phyloP scores from a whole-genome alignment of 2,329 filamentous ascomycete genomes.

The Colletotrichum cuscutae region DNA sequence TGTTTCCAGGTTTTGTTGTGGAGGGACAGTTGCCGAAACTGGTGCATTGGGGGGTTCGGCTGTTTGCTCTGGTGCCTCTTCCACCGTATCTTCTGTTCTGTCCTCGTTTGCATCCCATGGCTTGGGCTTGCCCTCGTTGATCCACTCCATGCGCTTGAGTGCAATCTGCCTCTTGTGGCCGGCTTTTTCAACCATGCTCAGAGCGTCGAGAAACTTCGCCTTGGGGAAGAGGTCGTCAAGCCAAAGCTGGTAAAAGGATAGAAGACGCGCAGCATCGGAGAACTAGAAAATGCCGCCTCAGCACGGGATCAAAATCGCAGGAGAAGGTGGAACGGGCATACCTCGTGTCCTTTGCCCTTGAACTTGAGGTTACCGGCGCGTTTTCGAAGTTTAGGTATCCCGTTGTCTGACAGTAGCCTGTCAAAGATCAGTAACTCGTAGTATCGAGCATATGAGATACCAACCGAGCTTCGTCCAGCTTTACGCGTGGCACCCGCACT shows the following conservation, averaged over 20 bases:
- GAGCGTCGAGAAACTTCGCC: conserved; percentile 90
- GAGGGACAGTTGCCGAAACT: conserved; percentile 47
- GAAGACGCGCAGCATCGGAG: conserved; percentile 81
- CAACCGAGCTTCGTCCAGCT: conserved; percentile 85
- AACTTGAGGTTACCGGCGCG: conserved; percentile 79
- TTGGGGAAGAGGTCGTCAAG: conserved; percentile 96
- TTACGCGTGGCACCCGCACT: conserved; percentile 76
- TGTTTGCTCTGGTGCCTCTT: conserved; percentile 40
- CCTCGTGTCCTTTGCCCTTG: conserved; percentile 95
- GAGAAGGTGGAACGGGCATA: conserved; percentile 46
- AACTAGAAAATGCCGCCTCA: conserved; percentile 64
- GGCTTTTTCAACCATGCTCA: conserved; percentile 91
- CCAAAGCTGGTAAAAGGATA: conserved; percentile 96
- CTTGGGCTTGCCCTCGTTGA: conserved; percentile 77
- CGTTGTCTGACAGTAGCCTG: conserved; percentile 83
- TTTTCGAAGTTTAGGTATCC: conserved; percentile 83
- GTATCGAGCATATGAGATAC: conserved; percentile 2
- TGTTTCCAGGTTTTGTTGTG: conserved; percentile 46
- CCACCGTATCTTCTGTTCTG: conserved; percentile 35
- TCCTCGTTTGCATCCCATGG: conserved; percentile 44
- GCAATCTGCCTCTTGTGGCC: conserved; percentile 86
- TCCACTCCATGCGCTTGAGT: conserved; percentile 82
- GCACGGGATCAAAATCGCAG: not conserved
- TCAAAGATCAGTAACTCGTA: conserved; percentile 23
- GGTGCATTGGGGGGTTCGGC: conserved; percentile 40